Conservation (phyloP, 2,329 filamentous ascomycete species). For the Xylariaceae sp. region DNA sequence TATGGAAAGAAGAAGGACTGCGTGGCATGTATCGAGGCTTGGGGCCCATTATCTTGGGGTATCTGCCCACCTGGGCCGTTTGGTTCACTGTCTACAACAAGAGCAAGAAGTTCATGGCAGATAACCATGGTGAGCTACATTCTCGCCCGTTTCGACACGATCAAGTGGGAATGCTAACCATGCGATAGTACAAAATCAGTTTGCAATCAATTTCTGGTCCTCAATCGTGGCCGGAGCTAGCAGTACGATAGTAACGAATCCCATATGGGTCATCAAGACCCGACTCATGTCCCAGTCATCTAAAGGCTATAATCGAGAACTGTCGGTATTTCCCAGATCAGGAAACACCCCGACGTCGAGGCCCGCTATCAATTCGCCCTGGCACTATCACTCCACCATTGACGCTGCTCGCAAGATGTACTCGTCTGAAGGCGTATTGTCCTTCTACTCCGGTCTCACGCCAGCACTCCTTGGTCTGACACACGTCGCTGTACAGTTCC, state of each 20-base stretch:
- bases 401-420: constrained; percentile 98
- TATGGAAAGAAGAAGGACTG: constrained; percentile 84
- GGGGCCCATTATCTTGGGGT: constrained; percentile 90
- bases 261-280: constrained; percentile 99
- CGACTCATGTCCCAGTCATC: constrained; percentile 87
- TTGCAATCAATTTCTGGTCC: constrained; percentile 79
- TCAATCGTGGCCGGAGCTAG: constrained; percentile 87
- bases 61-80: constrained; percentile 96
- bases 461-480: constrained; percentile 88
- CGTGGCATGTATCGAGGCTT: constrained; percentile 89
- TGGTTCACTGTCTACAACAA: constrained; percentile 97
- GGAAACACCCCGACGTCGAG: constrained; percentile 52
- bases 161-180: constrained; percentile 10
- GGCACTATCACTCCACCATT: constrained; percentile 85
- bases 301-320: constrained; percentile 43
- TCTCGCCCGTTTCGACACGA: neutral
- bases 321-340: constrained; percentile 45
- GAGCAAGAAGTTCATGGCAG: constrained; percentile 69
- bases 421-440: constrained; percentile 75
- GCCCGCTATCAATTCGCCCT: constrained; percentile 61
- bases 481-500: constrained; percentile 96
- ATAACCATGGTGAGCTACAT: constrained; percentile 56
- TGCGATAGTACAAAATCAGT: constrained; percentile 56
- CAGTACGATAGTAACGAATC: constrained; percentile 92
- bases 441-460: constrained; percentile 93